Conservation (phyloP, 1,139 yeast species). For the Geotrichum candidum region DNA sequence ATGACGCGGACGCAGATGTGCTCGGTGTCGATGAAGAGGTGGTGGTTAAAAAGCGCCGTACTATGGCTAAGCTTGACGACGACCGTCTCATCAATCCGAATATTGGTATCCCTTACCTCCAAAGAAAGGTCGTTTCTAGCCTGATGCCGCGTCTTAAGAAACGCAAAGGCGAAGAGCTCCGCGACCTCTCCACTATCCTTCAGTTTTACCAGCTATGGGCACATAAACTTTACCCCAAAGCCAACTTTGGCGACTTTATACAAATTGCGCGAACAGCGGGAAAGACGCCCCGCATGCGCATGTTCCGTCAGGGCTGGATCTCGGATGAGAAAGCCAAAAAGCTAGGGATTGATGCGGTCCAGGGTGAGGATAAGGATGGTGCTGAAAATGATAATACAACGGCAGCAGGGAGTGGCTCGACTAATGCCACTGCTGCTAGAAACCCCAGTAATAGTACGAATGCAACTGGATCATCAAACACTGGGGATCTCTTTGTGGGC, state of each 20-base stretch:
- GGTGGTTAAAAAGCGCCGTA: slow-evolving; percentile 25
- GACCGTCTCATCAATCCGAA: slow-evolving; percentile 29
- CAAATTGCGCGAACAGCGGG: slow-evolving; percentile 29
- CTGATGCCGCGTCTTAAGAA: slow-evolving; percentile 28
- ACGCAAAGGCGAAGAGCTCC: slow-evolving; percentile 37
- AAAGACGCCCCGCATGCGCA: slow-evolving; percentile 25
- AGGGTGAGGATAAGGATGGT: neutral
- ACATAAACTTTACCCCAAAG: slow-evolving; percentile 71
- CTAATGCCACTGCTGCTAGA: neutral
- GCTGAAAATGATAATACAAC: neutral
- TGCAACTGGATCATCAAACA: neutral
- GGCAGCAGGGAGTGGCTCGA: neutral
- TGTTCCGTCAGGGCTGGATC: slow-evolving; percentile 29
- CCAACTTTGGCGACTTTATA: slow-evolving; percentile 60
- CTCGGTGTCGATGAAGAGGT: slow-evolving; percentile 38
- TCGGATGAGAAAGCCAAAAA: slow-evolving; percentile 28
- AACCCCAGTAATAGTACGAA: neutral
- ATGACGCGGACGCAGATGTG: slow-evolving; percentile 23
- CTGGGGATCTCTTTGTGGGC: neutral
- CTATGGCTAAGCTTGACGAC: slow-evolving; percentile 36
- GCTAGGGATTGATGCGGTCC: slow-evolving; percentile 7
- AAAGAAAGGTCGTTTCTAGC: slow-evolving; percentile 23
- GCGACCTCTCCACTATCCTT: slow-evolving; percentile 46
- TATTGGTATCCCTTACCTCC: slow-evolving; percentile 34
- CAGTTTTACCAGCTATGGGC: slow-evolving; percentile 82